Evolutionary conservation across 2,329 filamentous ascomycete species (phyloP).

Genomic region (Arthrobotrys megalospora): DNA sequence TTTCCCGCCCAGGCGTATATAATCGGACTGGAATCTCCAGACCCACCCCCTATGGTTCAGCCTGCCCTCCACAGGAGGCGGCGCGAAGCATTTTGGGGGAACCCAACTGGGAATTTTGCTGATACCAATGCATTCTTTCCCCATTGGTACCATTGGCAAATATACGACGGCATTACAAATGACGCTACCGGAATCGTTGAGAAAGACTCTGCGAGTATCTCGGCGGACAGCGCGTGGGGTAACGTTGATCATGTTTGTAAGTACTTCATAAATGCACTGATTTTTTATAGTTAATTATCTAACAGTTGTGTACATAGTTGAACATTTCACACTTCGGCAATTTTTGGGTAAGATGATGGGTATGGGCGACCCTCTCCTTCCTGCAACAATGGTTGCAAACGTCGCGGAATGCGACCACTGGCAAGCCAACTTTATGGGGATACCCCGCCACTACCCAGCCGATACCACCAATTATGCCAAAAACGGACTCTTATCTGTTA

Average conservation of each 20-base stretch:
- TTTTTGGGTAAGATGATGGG: constrained; percentile 34
- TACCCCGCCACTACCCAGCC: constrained; percentile 1
- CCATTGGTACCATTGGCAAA: constrained; percentile 29
- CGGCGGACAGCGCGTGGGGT: constrained; percentile 2
- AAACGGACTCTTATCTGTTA: constrained; percentile 6
- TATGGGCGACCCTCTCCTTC: constrained; percentile 15
- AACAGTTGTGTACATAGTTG: neutral
- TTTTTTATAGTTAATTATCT: neutral
- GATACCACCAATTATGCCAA: neutral
- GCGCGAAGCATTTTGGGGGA: constrained; percentile 27
- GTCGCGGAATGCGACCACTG: constrained; percentile 10
- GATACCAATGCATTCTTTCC: constrained; percentile 19
- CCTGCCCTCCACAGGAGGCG: constrained; percentile 1
- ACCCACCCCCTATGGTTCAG: neutral
- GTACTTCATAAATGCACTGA: neutral
- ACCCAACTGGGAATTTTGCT: neutral
- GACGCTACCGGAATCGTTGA: neutral
- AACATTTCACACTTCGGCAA: constrained; percentile 16
- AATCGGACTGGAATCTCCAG: constrained; percentile 7
- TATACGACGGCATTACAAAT: constrained; percentile 23
- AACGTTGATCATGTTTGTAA: constrained; percentile 28
- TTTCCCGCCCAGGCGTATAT: constrained; percentile 20
- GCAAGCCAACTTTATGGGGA: constrained; percentile 13
- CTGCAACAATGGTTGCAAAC: constrained; percentile 12
- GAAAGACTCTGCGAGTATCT: neutral